Conservation (phyloP, 2,329 filamentous ascomycete genomes). For the Aspergillus neoniger region DNA sequence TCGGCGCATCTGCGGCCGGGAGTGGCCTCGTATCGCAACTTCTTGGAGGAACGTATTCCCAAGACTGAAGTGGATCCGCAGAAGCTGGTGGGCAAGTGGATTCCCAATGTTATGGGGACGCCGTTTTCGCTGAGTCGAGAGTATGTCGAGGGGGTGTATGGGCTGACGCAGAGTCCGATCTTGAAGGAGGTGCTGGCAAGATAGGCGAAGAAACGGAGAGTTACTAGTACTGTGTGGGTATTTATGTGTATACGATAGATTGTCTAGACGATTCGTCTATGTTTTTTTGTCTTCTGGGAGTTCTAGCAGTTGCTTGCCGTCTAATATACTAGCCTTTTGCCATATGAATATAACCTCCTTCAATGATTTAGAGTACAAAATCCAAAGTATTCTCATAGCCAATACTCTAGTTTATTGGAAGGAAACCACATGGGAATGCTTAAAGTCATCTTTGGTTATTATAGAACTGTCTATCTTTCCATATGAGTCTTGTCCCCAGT, state of each 20-base stretch:
- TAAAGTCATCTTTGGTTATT: too few relatives aligned
- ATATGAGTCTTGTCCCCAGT: too few relatives aligned
- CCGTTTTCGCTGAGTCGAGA: constrained; percentile 4
- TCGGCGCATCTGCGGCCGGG: constrained; percentile 1
- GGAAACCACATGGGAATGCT: too few relatives aligned
- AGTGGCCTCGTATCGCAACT: constrained; percentile 6
- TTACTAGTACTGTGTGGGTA: background rate
- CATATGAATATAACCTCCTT: too few relatives aligned
- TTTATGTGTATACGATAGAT: background rate
- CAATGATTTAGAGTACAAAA: too few relatives aligned
- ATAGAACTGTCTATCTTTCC: too few relatives aligned
- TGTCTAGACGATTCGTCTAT: background rate
- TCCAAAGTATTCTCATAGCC: too few relatives aligned
- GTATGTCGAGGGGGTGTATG: background rate
- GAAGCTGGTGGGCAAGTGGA: constrained; percentile 8
- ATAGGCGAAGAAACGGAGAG: background rate
- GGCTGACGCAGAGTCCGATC: background rate
- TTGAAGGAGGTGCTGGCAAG: background rate
- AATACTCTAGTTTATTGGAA: too few relatives aligned
- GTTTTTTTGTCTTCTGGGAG: background rate
- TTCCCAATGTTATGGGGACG: constrained; percentile 7
- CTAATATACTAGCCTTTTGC: too few relatives aligned
- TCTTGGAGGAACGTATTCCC: constrained; percentile 1
- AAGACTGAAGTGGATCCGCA: background rate
- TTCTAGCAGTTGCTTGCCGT: too few relatives aligned